Evolutionary conservation across 805 yeast species (phyloP).

Genomic region (Cyberlindnera galapagoensis): DNA sequence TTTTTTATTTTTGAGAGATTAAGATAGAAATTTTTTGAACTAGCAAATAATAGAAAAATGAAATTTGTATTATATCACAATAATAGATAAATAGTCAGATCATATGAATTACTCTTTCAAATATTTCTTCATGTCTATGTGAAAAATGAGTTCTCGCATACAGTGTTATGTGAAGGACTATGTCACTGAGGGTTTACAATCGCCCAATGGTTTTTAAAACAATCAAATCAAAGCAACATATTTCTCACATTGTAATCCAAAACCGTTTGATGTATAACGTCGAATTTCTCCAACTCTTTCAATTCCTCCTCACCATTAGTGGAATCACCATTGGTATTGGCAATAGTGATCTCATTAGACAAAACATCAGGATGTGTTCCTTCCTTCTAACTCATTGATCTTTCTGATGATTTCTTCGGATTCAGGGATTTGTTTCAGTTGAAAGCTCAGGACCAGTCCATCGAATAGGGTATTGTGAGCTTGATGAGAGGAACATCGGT

Average conservation of each 20-base stretch:
- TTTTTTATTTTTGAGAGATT: no score
- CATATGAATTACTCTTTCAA: no score
- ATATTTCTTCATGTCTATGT: no score
- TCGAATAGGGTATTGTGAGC: slow-evolving; percentile 47
- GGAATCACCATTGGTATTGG: slow-evolving; percentile 45
- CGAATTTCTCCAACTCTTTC: slow-evolving; percentile 34
- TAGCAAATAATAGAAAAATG: no score
- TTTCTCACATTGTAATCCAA: slow-evolving; percentile 56
- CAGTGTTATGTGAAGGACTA: no score
- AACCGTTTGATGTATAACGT: slow-evolving; percentile 52
- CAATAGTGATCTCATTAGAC: slow-evolving; percentile 60
- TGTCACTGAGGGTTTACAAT: no score
- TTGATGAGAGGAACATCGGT: slow-evolving; percentile 44
- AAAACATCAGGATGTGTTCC: slow-evolving; percentile 44
- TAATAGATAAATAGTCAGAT: no score
- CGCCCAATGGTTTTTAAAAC: no score
- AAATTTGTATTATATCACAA: no score
- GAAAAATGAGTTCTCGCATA: no score
- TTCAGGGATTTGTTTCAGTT: slow-evolving; percentile 76
- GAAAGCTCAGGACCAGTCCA: slow-evolving; percentile 69
- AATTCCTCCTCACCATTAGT: slow-evolving; percentile 33
- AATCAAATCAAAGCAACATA: slow-evolving; percentile 59
- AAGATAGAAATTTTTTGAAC: no score
- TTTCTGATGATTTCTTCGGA: slow-evolving; percentile 54
- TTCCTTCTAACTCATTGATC: slow-evolving; percentile 32